Base-by-base conservation (phyloP, 805 yeast species). In the Blastobotrys mokoenaii region DNA sequence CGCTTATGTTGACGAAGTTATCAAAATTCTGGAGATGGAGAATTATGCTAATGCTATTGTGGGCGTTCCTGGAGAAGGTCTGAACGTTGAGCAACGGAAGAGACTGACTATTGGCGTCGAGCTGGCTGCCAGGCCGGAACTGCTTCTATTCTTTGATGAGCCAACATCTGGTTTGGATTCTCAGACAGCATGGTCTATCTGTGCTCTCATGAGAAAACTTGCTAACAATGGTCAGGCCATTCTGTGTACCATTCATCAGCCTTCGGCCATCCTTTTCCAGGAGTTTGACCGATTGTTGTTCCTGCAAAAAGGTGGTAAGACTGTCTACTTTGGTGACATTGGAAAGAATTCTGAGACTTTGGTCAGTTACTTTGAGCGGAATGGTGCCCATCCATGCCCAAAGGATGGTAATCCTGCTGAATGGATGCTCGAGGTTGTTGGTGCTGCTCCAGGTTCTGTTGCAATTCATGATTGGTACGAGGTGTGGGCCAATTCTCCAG, bases 231-330 rank as follows among this genome's bases (percentile, higher is more conserved):
- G 82, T 35, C 82, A 78, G 60, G 82, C 82, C 35, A 77, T 78
- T 57, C 65, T 78, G 59, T 78, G 83, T 69, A 84, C 94, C 22
- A 84, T 84, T 54, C 93, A 84, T 65, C 94, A 84, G 64, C 94
- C 95, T 57, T 84, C 93, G 7, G 89, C 94, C 44, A 71, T 82
- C 47, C 68, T 84, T 58, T 71, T 84, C 66, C 75, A 83, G 58
- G 85, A 81, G 56, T 84, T 86, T 59, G 95, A 86, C 59, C 74
- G 88, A 56, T 69, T 85, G 53, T 67, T 84, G 51, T 78, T 84
- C 56, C 68, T 83, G 60, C 80, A 79, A 44, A 71, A 66, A 45
- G 89, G 89, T 58, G 90, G 89, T 60, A 64, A 74, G 56, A 80
- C 88, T 8, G 84, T 80, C 32, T 83, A 82, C 64, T 82, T 82